Evolutionary conservation across 164 flowering plant genomes (phyloP).

Genomic region (Piper longum): DNA sequence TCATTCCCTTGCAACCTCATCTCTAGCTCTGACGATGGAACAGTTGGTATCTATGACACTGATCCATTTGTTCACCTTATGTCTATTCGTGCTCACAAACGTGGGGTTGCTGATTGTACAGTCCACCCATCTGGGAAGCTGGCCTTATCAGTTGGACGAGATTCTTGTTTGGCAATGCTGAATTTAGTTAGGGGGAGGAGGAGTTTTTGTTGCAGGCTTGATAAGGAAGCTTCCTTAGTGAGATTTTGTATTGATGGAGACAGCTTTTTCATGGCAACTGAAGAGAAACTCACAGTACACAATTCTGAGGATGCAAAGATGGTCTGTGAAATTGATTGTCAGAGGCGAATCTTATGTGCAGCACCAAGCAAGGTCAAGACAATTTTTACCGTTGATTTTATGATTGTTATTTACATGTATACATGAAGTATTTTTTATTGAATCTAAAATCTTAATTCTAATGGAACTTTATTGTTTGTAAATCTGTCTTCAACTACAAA

Average conservation of each 20-base stretch:
- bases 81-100: constrained; percentile 39
- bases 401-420: background rate
- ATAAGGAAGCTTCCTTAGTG: constrained; percentile 53
- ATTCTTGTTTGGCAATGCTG: constrained; percentile 63
- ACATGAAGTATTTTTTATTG: background rate
- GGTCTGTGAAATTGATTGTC: constrained; percentile 38
- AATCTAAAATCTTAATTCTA: background rate
- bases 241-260: constrained; percentile 40
- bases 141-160: constrained; percentile 63
- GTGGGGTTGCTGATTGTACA: constrained; percentile 43
- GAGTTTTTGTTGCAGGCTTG: constrained; percentile 60
- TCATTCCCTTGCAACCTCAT: constrained; percentile 76
- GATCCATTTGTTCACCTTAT: constrained; percentile 70
- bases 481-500: background rate
- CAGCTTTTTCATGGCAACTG: constrained; percentile 52
- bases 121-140: constrained; percentile 68
- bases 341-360: constrained; percentile 52
- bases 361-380: constrained; percentile 45
- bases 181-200: constrained; percentile 79
- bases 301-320: constrained; percentile 68
- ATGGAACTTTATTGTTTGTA: background rate
- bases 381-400: background rate
- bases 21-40: constrained; percentile 58
- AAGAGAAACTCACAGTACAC: constrained; percentile 56
- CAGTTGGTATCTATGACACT: constrained; percentile 60